Conservation (phyloP, 345 rosid genomes). For the Firmiana major region DNA sequence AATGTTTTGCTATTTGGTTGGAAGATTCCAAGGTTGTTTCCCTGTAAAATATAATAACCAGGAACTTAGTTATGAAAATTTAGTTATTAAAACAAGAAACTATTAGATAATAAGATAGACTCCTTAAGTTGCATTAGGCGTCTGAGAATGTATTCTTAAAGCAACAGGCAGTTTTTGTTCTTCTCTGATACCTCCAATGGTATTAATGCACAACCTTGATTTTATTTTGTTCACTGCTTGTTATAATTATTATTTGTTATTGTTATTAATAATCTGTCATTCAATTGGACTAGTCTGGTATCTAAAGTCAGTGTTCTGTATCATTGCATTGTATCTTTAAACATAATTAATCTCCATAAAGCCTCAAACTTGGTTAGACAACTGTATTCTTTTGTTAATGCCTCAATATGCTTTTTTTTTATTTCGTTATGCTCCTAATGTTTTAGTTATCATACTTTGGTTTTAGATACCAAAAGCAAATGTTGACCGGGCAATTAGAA, state of each 20-base stretch:
- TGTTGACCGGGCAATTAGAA: slow-evolving; percentile 54
- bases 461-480: slow-evolving; percentile 53
- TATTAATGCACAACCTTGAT: neutral
- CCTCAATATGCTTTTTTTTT: neutral
- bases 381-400: neutral
- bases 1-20: neutral
- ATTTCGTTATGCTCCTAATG: neutral
- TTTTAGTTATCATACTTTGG: slow-evolving; percentile 11
- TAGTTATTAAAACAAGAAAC: neutral
- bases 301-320: neutral
- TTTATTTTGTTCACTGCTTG: neutral
- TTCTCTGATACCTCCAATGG: neutral
- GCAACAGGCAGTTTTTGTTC: neutral
- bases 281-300: neutral
- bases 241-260: neutral
- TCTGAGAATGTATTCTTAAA: neutral
- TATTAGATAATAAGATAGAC: neutral
- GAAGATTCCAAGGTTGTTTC: neutral
- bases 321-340: neutral
- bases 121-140: neutral
- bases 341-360: neutral
- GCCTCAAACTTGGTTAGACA: neutral
- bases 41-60: neutral
- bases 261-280: neutral
- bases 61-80: neutral